Conservation (phyloP, 306 rosid species). For the Oxytropis ochrocephala region DNA sequence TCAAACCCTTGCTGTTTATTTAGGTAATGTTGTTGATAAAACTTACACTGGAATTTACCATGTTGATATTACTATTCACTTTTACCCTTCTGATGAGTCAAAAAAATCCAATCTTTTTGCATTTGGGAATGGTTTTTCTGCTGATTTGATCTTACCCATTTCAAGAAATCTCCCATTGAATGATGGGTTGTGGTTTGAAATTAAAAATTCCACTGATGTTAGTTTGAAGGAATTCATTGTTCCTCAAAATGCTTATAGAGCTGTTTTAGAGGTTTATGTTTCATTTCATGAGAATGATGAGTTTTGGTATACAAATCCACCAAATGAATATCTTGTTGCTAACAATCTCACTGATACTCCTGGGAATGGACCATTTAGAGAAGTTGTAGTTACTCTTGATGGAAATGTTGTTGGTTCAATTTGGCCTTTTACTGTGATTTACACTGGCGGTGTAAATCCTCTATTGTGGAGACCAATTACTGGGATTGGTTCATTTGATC, state of each 20-base stretch:
- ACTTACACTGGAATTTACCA: conserved; percentile 83
- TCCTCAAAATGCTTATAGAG: conserved; percentile 75
- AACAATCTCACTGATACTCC: conserved; percentile 47
- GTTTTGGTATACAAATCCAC: conserved; percentile 65
- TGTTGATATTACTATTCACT: conserved; percentile 52
- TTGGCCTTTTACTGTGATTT: conserved; percentile 93
- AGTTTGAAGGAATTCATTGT: conserved; percentile 46
- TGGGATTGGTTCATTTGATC: conserved; percentile 75
- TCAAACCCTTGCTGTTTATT: conserved; percentile 73
- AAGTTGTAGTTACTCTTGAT: conserved; percentile 71
- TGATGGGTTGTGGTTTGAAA: conserved; percentile 78
- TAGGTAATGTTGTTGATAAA: conserved; percentile 54
- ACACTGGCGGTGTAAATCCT: conserved; percentile 83
- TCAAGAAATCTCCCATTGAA: conserved; percentile 55
- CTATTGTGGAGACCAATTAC: conserved; percentile 92
- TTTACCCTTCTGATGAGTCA: conserved; percentile 45
- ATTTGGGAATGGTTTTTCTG: conserved; percentile 35
- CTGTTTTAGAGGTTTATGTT: conserved; percentile 82
- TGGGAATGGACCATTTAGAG: conserved; percentile 89
- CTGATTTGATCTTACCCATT: conserved; percentile 82
- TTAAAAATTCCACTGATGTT: conserved; percentile 42
- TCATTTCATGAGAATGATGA: conserved; percentile 95
- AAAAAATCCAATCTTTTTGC: conserved; percentile 17
- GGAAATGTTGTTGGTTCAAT: conserved; percentile 51
- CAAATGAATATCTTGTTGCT: conserved; percentile 56